These are phyloP conservation scores for Boechera retrofracta DNA, from an alignment of 345 rosid species.

Conservation along the genomic window DNA sequence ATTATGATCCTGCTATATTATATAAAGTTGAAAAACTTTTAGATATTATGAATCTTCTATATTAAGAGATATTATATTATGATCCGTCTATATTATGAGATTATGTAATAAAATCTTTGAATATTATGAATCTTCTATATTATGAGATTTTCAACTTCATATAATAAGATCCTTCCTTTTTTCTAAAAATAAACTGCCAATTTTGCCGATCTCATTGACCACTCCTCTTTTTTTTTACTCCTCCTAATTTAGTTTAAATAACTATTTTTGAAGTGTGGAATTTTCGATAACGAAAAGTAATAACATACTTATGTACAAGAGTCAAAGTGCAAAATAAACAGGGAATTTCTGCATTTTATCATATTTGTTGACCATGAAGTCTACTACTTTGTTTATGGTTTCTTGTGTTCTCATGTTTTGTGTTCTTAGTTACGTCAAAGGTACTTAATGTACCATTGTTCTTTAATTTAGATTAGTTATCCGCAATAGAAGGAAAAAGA, in stretches of 20 bases:
- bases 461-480: neutral
- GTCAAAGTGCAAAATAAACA: conserved; percentile 3
- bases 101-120: too few relatives aligned
- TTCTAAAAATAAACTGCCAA: neutral
- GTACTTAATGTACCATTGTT: neutral
- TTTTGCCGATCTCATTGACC: neutral
- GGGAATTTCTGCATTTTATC: neutral
- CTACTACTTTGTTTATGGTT: conserved; percentile 11
- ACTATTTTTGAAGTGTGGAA: conserved; percentile 1
- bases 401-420: conserved; percentile 7
- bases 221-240: neutral
- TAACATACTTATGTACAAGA: neutral
- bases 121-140: too few relatives aligned
- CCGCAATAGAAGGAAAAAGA: too few relatives aligned
- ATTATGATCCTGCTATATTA: too few relatives aligned
- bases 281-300: neutral
- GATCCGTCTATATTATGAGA: too few relatives aligned
- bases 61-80: too few relatives aligned
- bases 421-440: neutral
- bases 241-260: neutral
- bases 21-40: too few relatives aligned
- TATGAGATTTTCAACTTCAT: too few relatives aligned
- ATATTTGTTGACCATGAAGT: conserved; percentile 26
- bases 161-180: neutral
- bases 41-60: too few relatives aligned